Evolutionary conservation across 106 monocot genomes (phyloP), one percentile per base, ranked within the genome.

Genomic region (Posidonia australis): DNA sequence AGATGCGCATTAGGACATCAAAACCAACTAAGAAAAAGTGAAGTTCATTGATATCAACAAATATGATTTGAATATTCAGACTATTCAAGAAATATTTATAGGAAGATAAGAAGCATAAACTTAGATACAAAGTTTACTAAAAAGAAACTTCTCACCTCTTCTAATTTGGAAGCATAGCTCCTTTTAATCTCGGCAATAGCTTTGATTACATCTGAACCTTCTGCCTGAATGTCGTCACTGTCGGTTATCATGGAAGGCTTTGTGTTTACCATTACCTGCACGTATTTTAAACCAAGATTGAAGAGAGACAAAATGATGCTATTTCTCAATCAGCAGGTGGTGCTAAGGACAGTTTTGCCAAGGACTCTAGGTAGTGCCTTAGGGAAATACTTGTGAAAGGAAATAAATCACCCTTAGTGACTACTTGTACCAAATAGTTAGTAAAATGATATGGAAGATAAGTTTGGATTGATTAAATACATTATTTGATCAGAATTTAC

Each of bases 161-260:
- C 94, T 41, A 90, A 54, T 82, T 86, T 78, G 63, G 63, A 76
- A 49, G 83, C 73, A 63, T 84, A 94, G 22, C 64, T 90, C 72
- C 77, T 80, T 78, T 83, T 83, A 42, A 86, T 75, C 52, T 94
- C 90, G 74, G 77, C 73, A 69, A 94, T 84, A 55, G 67, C 76
- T 65, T 82, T 67, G 25, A 70, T 41, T 52, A 30, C 41, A 49
- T 77, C 58, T 52, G 80, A 76, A 63, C 64, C 46, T 54, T 66
- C 80, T 60, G 54, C 51, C 28, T 81, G 68, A 70, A 54, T 46
- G 46, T 54, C 65, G 62, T 77, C 58, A 68, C 13, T 64, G 67
- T 41, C 49, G 43, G 23, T 44, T 31, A 73, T 55, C 36, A 62
- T 18, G 24, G 53, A 31, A 5, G 80, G 68, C 23, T 77, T 77